Conservation (phyloP, 2,329 filamentous ascomycete genomes). For the Aciculosporium take region DNA sequence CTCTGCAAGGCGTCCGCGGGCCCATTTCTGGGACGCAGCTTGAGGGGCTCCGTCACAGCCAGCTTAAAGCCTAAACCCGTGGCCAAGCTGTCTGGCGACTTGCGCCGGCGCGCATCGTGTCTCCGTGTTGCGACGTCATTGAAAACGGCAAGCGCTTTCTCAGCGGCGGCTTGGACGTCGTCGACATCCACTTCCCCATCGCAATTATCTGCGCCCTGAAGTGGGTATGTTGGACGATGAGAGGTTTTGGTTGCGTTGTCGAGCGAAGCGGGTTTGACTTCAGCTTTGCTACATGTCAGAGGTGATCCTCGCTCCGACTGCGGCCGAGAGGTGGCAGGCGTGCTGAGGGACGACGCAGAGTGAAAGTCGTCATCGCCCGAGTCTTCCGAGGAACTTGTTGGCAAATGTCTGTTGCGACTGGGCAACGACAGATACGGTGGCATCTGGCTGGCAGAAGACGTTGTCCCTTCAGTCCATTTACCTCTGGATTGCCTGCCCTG, state of each 20-base stretch:
- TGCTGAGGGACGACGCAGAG: slow-evolving; percentile 21
- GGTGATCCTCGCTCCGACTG: slow-evolving; percentile 24
- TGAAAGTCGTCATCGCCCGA: slow-evolving; percentile 25
- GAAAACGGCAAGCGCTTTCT: slow-evolving; percentile 9
- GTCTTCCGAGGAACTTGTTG: slow-evolving; percentile 21
- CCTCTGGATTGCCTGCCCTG: background rate
- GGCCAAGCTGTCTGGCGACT: slow-evolving; percentile 8
- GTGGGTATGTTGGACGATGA: slow-evolving; percentile 1
- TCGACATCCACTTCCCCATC: slow-evolving; percentile 6
- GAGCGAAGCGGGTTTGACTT: slow-evolving; percentile 1
- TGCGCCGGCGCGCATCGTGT: slow-evolving; percentile 3
- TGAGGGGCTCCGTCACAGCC: slow-evolving; percentile 24
- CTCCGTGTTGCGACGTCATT: slow-evolving; percentile 10
- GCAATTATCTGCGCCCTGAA: slow-evolving; percentile 1
- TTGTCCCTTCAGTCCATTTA: background rate
- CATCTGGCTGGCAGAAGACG: background rate
- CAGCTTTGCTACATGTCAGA: slow-evolving; percentile 7
- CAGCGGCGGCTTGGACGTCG: slow-evolving; percentile 9
- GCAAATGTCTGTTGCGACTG: slow-evolving; percentile 2
- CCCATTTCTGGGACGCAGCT: slow-evolving; percentile 11
- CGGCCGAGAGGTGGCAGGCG: slow-evolving; percentile 26
- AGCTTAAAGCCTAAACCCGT: slow-evolving; percentile 17
- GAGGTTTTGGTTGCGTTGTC: background rate
- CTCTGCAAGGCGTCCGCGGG: background rate
- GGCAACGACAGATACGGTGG: background rate